Evolutionary conservation across 768 basidiomycete species (phyloP).

Genomic region (Phylloporus sp.): DNA sequence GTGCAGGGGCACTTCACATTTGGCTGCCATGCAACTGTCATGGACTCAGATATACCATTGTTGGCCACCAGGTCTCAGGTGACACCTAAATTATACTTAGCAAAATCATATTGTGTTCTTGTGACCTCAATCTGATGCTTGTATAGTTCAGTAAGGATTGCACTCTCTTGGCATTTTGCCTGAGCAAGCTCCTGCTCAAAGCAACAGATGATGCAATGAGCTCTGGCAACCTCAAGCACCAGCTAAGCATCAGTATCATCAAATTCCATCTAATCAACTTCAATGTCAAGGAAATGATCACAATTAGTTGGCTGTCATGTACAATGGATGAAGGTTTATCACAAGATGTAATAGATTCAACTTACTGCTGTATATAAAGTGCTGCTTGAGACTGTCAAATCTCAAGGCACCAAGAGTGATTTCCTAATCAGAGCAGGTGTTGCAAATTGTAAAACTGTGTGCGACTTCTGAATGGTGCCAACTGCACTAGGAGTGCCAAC

Average conservation of each 20-base stretch:
- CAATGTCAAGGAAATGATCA: too few species aligned
- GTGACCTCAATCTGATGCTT: neutral
- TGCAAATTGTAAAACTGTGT: neutral
- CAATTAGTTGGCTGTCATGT: too few species aligned
- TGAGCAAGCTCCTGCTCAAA: conserved; percentile 1
- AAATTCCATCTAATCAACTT: neutral
- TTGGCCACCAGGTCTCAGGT: neutral
- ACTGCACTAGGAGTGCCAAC: neutral
- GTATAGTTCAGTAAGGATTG: neutral
- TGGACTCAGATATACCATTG: neutral
- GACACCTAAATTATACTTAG: neutral
- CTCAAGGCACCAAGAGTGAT: neutral
- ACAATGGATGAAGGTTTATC: too few species aligned
- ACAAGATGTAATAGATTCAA: too few species aligned
- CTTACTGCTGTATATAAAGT: too few species aligned
- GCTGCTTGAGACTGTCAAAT: too few species aligned
- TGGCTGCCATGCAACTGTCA: neutral
- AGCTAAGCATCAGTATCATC: neutral
- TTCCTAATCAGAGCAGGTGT: neutral
- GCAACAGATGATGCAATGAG: neutral
- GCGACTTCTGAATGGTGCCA: neutral
- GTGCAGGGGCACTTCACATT: neutral
- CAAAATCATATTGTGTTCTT: neutral
- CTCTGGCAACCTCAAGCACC: neutral
- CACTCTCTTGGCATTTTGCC: neutral